Evolutionary conservation across 2,329 filamentous ascomycete species (phyloP), one percentile per base, ranked within the genome.

Genomic region (Penicillium sp.): DNA sequence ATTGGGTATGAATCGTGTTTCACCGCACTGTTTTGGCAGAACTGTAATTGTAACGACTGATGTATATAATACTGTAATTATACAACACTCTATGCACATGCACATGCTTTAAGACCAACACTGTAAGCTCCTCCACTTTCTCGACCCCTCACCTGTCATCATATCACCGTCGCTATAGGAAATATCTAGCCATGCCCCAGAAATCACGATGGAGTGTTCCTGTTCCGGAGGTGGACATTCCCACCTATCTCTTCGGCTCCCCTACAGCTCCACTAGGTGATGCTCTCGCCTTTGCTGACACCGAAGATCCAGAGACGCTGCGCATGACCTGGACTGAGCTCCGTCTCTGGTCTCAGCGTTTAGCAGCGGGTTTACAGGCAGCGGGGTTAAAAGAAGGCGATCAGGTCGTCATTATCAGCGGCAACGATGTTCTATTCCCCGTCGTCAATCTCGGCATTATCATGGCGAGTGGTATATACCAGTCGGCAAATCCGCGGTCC

Each of bases 1-100:
- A 43, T 29, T 47, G 38, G 38, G 40, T 46, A 34, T 40, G 26
- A 36, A 14, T 46, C 42, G 39, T 46, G 49, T 51, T 51, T 51
- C 44, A 20, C 18, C 18, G 18, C 18, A 3, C 18, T 20, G 18
- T 20, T 20, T 20, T 20, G 18, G 18, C 18, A 20, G 18, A 20
- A 20, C 18, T 20, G 18, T 20, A 20, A 3, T 20, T 2, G 18
- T 20, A 20, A 20, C 4, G 2, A 20, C 18, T 20, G n/a, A n/a
- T n/a, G 18, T 20, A 20, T 20, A 4, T 20, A 20, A 20, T 20
- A 20, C 18, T 20, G 18, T 20, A 20, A 20, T 20, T 3, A 20
- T 20, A 20, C 18, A 20, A 20, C 18, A 4, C 18, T 20, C 18
- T 20, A 20, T 20, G 18, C 18, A 3, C 18, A n/a, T n/a, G n/a